Base-by-base conservation (phyloP, 495 filamentous ascomycete genomes). In the Trichoderma erinaceum region DNA sequence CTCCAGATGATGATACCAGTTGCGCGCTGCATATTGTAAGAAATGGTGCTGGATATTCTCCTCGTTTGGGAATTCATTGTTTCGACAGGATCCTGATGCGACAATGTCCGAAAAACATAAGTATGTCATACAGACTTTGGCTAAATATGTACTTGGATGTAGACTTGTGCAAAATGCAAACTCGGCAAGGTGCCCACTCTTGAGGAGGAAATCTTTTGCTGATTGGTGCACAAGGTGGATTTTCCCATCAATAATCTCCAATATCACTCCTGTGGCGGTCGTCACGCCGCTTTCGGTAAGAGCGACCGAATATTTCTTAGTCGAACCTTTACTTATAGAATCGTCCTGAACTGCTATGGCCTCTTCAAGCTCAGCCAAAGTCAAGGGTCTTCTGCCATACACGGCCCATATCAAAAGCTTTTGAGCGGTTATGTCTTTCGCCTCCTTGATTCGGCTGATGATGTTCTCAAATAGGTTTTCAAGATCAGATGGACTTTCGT, bases 191-290 rank as follows among this genome's bases (percentile, higher is more conserved):
- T 65, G 29, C 35, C 15, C 7, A 18, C 63, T 65, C 1, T 65
- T 65, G 63, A 68, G 67, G 67, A 69, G 72, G 71, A 68, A 79
- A 65, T 66, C 72, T 69, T 68, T 75, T 63, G 78, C 77, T 70
- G 69, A 71, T 41, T 69, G 69, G 63, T 77, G 68, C 23, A 67
- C 25, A 23, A 73, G 71, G 66, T 80, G 79, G 21, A 82, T 69
- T 38, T 71, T 76, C 16, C 71, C 73, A 63, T 78, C 73, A 16
- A 76, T 73, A 3, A 79, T 70, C 16, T 73, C 74, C 1, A 83
- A 69, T 61, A 83, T 79, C 11, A 77, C 72, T 4, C 80, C 78
- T 64, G 76, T 81, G 15, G 78, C 25, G n/a, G 69, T 67, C 32
- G 74, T 76, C 1, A 83, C 67, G 25, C 66, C 68, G 12, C 32